Conservation (phyloP, 139 green algal species). For the Asterochloris erici region DNA sequence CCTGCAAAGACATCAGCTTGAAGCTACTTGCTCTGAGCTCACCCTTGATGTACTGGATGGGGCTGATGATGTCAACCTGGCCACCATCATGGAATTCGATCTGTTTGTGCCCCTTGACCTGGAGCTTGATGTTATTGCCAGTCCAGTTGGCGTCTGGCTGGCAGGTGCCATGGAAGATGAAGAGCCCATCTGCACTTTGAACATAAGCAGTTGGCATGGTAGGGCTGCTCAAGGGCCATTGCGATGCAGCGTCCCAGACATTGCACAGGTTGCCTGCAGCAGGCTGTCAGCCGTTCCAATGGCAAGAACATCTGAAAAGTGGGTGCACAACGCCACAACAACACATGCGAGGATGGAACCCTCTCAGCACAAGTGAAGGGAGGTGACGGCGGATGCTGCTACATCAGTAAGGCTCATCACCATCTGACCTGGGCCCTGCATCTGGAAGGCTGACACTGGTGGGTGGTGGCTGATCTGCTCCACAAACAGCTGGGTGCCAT, state of each 20-base stretch:
- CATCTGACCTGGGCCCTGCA: conserved; percentile 57
- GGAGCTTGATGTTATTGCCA: conserved; percentile 69
- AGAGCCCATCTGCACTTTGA: not conserved
- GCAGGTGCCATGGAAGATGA: conserved; percentile 53
- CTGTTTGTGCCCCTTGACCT: conserved; percentile 56
- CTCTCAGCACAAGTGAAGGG: no score
- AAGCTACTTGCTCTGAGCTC: not conserved
- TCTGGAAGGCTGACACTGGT: conserved; percentile 72
- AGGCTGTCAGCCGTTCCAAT: no score
- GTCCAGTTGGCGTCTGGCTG: conserved; percentile 70
- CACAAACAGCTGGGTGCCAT: conserved; percentile 64
- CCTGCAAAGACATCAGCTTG: no score
- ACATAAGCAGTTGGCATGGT: not conserved
- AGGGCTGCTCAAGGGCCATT: not conserved
- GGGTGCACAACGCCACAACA: no score
- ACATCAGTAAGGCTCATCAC: not conserved
- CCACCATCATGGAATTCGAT: conserved; percentile 67
- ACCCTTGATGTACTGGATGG: conserved; percentile 59
- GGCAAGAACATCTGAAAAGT: no score
- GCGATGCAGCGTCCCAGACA: no score
- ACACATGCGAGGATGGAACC: no score
- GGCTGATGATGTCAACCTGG: conserved; percentile 63
- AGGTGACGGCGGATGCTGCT: no score
- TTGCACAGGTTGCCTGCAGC: no score
- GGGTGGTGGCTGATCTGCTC: conserved; percentile 79